Conservation (phyloP, 2,329 filamentous ascomycete species). For the Fusarium sp. region DNA sequence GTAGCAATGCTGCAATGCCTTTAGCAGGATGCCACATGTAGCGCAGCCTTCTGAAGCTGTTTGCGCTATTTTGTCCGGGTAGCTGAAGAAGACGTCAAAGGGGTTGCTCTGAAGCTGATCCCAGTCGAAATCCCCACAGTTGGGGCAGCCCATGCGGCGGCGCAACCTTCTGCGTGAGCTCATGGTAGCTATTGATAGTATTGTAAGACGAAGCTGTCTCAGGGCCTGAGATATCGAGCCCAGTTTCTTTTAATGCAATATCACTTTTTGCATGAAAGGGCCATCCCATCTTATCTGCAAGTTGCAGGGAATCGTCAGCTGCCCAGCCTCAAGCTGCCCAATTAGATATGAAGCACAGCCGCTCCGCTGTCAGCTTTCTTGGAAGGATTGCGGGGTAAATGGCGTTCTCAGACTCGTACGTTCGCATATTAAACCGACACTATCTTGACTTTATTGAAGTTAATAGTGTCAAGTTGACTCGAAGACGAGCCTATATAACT, state of each 20-base stretch:
- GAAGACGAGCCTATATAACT: not conserved
- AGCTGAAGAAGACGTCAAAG: not conserved
- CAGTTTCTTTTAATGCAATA: not conserved
- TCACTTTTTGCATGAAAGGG: not conserved
- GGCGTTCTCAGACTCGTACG: not conserved
- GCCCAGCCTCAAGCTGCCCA: not conserved
- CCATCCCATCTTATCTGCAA: not conserved
- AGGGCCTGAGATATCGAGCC: not conserved
- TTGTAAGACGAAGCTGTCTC: not conserved
- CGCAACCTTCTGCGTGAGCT: not conserved
- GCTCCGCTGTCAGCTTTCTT: not conserved
- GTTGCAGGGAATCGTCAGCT: not conserved
- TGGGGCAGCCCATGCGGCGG: not conserved
- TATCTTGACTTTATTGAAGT: not conserved
- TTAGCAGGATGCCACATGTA: not conserved
- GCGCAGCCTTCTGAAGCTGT: not conserved
- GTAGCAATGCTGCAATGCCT: not conserved
- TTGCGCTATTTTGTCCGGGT: not conserved
- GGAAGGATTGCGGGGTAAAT: not conserved
- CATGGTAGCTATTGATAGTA: not conserved
- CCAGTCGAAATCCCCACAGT: conserved; percentile 11
- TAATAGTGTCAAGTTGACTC: not conserved
- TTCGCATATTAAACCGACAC: not conserved
- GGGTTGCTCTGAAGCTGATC: not conserved
- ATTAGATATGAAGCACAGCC: not conserved